These are phyloP conservation scores for Dioscorea dumetorum DNA, from an alignment of 106 monocot species.

Conservation along the genomic window DNA sequence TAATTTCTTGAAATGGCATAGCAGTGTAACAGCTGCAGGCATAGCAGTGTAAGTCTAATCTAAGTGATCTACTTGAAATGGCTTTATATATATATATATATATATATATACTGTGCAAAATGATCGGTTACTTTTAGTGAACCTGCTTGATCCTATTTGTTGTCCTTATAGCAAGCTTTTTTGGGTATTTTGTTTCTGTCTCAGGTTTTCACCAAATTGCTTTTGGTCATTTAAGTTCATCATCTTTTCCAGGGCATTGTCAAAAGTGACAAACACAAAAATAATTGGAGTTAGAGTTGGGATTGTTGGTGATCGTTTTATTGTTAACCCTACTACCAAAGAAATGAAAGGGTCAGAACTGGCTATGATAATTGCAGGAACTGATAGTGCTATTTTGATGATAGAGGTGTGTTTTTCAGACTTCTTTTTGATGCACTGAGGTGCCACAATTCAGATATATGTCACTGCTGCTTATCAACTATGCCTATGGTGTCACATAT, in stretches of 20 bases:
- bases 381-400: constrained; percentile 89
- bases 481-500: too few relatives aligned
- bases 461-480: background rate
- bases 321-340: constrained; percentile 88
- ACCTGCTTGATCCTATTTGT: too few relatives aligned
- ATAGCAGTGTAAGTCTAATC: constrained; percentile 78
- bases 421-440: too few relatives aligned
- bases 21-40: constrained; percentile 95
- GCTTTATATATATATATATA: too few relatives aligned
- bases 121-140: too few relatives aligned
- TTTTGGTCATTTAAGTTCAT: background rate
- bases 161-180: too few relatives aligned
- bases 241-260: constrained; percentile 62
- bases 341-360: constrained; percentile 86
- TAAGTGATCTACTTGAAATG: too few relatives aligned
- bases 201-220: background rate
- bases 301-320: constrained; percentile 56
- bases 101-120: too few relatives aligned
- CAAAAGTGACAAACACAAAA: constrained; percentile 90
- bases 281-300: constrained; percentile 93
- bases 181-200: background rate
- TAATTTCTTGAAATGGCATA: constrained; percentile 91
- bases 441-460: background rate
- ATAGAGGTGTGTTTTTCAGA: constrained; percentile 58
- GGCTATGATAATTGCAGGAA: constrained; percentile 88